Evolutionary conservation across 2,329 filamentous ascomycete species (phyloP).

Genomic region (Colletotrichum nymphaeae): DNA sequence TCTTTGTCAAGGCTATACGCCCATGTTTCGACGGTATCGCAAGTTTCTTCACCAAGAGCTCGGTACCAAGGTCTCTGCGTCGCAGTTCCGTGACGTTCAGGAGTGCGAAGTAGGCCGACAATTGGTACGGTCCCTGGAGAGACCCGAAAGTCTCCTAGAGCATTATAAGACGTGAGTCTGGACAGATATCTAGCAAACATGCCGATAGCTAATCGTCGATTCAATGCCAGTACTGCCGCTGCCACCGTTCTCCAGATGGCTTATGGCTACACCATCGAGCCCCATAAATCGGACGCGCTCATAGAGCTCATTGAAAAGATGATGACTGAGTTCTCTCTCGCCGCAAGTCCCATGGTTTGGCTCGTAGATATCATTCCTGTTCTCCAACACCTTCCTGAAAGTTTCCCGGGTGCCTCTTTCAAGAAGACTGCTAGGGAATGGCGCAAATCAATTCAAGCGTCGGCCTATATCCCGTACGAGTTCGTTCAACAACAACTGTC

Average conservation of each 20-base stretch:
- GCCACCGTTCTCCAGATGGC: slow-evolving; percentile 26
- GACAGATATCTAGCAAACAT: background rate
- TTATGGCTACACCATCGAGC: slow-evolving; percentile 43
- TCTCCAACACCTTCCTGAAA: slow-evolving; percentile 44
- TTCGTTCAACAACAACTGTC: slow-evolving; percentile 45
- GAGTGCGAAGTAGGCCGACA: slow-evolving; percentile 24
- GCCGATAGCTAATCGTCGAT: background rate
- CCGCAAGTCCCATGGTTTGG: slow-evolving; percentile 46
- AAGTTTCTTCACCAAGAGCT: slow-evolving; percentile 43
- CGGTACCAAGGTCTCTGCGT: slow-evolving; percentile 41
- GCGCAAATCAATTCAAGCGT: slow-evolving; percentile 35
- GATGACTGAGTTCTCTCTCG: slow-evolving; percentile 43
- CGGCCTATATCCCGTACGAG: slow-evolving; percentile 42
- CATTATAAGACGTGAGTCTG: slow-evolving; percentile 35
- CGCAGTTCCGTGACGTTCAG: slow-evolving; percentile 34
- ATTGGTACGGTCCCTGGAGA: slow-evolving; percentile 22
- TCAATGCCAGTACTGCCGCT: background rate
- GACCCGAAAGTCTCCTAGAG: slow-evolving; percentile 24
- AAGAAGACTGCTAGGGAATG: slow-evolving; percentile 43
- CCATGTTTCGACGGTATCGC: slow-evolving; percentile 39
- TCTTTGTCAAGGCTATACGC: slow-evolving; percentile 39
- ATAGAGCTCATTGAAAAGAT: slow-evolving; percentile 43
- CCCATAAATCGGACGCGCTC: slow-evolving; percentile 43
- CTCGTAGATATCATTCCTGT: slow-evolving; percentile 46
- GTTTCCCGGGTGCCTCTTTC: slow-evolving; percentile 45